A percentile compares a stretch with the other conserved stretches of the same genome.
These are phyloP conservation scores for Penicillium paneum DNA, from an alignment of 2,329 filamentous ascomycete genomes.

Conservation along the genomic window DNA sequence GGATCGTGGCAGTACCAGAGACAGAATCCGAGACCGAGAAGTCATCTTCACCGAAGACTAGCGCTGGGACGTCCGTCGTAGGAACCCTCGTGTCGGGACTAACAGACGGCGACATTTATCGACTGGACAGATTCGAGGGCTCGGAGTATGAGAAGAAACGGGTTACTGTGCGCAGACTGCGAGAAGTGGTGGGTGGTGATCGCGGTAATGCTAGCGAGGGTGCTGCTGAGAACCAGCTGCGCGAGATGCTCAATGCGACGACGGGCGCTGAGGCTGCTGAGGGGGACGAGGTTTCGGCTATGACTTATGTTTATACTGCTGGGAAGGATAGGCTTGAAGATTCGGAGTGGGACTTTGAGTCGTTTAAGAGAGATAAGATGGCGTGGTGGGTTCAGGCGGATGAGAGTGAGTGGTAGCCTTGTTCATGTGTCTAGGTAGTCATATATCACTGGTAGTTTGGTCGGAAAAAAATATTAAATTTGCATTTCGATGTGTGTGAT, in stretches of 20 bases:
- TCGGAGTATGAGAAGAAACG: slow-evolving; percentile 60
- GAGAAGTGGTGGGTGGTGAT: slow-evolving; percentile 8
- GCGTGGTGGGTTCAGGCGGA: slow-evolving; percentile 53
- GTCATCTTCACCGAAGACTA: background rate
- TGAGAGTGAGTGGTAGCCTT: slow-evolving; percentile 42
- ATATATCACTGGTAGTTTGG: background rate
- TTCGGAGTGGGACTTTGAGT: slow-evolving; percentile 81
- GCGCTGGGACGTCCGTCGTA: slow-evolving; percentile 54
- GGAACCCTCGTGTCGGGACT: slow-evolving; percentile 76
- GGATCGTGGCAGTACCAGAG: slow-evolving; percentile 52
- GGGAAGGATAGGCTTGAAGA: slow-evolving; percentile 57
- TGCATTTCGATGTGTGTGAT: slow-evolving; percentile 12
- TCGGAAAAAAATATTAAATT: background rate
- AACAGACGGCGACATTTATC: slow-evolving; percentile 69
- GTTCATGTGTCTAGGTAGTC: background rate
- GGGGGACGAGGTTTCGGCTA: slow-evolving; percentile 48
- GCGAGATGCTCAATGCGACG: slow-evolving; percentile 44
- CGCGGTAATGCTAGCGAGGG: slow-evolving; percentile 13
- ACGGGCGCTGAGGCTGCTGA: slow-evolving; percentile 54
- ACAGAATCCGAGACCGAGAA: background rate
- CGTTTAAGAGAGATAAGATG: slow-evolving; percentile 76
- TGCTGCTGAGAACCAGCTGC: slow-evolving; percentile 32
- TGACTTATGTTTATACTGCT: slow-evolving; percentile 63
- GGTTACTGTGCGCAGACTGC: slow-evolving; percentile 47
- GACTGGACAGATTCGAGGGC: slow-evolving; percentile 82